Evolutionary conservation across 805 yeast species (phyloP), one percentile per base, ranked within the genome.

Genomic region (Citeromyces matritensis): DNA sequence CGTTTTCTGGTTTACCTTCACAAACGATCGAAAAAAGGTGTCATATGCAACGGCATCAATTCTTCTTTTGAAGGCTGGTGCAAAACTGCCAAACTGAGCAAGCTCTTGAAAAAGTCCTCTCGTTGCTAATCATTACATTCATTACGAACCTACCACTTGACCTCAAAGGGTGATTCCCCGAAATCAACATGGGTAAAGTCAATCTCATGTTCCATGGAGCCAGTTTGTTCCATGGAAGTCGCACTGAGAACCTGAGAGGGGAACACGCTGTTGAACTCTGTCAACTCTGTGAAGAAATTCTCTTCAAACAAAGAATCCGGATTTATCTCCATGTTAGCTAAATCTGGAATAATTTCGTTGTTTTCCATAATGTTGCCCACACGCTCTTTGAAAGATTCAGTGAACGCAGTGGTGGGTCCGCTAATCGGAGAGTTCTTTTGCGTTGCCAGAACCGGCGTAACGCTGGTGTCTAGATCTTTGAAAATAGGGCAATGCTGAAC

Each of bases 171-270:
- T 48, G 37, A 26, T 41, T 46, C 23, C 53, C 31, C 21, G 21
- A 17, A 17, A 39, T 55, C 59, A 25, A 49, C 60, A 35, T 54
- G 53, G 6, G 60, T 55, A 35, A 54, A 55, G 38, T 55, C 60
- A 30, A 55, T 53, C 39, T 55, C 60, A 31, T 53, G 51, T 9
- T 30, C 28, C 21, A 30, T 24, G 8, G 15, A 30, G 9, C 28
- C 17, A 13, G 26, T 23, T 15, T 24, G 28, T 13, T 13, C 24
- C 14, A 30, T 30, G 15, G 33, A 12, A 9, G 11, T 24, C 8
- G 24, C 23, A 14, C 28, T 21, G 21, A 19, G 31, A 21, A 15
- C 15, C 17, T 11, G 14, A 10, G 10, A 11, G 11, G 11, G 15
- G 9, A 19, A 24, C 13, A 14, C 31, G 23, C 15, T 26, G 14